Conservation (phyloP, 495 filamentous ascomycete species). For the Halenospora varia region DNA sequence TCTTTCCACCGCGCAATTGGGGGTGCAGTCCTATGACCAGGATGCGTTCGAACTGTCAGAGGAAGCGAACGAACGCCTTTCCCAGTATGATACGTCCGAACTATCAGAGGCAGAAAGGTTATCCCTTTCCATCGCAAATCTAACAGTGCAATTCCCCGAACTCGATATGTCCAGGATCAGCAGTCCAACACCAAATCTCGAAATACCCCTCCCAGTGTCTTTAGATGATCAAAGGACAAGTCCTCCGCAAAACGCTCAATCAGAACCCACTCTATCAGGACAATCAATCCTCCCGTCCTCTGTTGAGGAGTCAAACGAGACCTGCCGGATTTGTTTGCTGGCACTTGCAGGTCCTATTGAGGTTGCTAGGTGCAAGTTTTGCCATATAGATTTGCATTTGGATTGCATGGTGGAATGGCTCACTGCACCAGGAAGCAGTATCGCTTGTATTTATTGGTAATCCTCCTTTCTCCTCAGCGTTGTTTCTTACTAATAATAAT, state of each 20-base stretch:
- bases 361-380: slow-evolving; percentile 2
- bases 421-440: slow-evolving; percentile 2
- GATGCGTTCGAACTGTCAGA: neutral
- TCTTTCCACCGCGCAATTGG: neutral
- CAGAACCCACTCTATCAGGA: neutral
- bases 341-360: neutral
- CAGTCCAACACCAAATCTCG: neutral
- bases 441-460: neutral
- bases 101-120: neutral
- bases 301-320: neutral
- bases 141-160: neutral
- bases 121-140: slow-evolving; percentile 1
- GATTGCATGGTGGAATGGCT: slow-evolving; percentile 1
- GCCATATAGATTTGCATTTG: slow-evolving; percentile 1
- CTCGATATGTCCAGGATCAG: neutral
- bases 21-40: neutral
- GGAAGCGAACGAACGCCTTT: neutral
- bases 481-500: neutral
- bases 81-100: neutral
- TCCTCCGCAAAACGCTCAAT: neutral
- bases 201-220: neutral
- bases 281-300: neutral
- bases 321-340: neutral
- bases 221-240: neutral
- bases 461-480: neutral